Evolutionary conservation across 305 asterid genomes (phyloP).

Genomic region (Fraxinus sp.): DNA sequence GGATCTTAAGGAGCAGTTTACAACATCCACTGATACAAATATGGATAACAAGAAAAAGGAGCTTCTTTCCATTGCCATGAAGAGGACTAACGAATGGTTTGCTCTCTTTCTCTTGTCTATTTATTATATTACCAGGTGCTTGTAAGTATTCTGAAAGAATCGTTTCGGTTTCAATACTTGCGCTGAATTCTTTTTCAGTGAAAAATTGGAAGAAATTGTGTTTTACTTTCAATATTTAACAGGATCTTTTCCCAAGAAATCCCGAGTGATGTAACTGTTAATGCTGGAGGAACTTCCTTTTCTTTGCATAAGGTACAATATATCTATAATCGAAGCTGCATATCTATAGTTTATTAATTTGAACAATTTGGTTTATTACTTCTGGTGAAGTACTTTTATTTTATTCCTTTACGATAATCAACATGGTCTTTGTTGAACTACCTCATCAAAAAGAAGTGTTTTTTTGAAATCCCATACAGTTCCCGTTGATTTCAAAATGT

Average conservation of each 20-base stretch:
- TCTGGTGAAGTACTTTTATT: not conserved
- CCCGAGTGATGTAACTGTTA: slow-evolving; percentile 69
- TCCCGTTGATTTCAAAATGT: slow-evolving; percentile 80
- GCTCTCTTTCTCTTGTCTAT: not conserved
- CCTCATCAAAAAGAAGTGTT: not conserved
- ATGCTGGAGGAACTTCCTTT: slow-evolving; percentile 63
- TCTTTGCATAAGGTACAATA: slow-evolving; percentile 70
- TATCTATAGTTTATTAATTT: not conserved
- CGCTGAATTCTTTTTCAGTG: not conserved
- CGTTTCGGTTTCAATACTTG: not conserved
- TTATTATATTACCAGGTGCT: not conserved
- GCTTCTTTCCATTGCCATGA: not conserved
- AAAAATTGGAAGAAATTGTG: not conserved
- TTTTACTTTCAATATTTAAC: not conserved
- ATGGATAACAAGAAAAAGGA: not conserved
- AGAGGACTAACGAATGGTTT: slow-evolving; percentile 6
- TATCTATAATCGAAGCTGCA: not conserved
- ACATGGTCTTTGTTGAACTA: not conserved
- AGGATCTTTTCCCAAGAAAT: slow-evolving; percentile 77
- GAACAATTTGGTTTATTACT: not conserved
- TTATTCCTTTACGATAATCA: not conserved
- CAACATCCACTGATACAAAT: not conserved
- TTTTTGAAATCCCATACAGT: slow-evolving; percentile 42
- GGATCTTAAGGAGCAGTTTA: not conserved
- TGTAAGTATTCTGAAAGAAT: not conserved